A percentile compares a stretch with the other conserved stretches of the same genome.
Evolutionary conservation across 371 early-diverging fungal genomes (phyloP).

Genomic region (Coemansia sp.): DNA sequence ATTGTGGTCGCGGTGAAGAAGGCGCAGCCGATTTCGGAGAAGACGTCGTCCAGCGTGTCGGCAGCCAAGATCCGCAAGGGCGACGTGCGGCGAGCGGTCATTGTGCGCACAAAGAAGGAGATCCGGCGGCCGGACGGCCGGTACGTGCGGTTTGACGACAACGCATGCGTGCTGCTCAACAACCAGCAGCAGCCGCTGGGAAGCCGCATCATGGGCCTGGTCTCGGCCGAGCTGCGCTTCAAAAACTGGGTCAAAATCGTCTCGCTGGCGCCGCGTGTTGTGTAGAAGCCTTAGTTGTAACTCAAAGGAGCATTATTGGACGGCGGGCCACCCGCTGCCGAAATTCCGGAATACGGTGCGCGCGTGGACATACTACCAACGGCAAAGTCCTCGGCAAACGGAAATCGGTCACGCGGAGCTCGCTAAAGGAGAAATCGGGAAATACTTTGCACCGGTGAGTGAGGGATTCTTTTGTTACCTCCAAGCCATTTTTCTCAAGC

Average conservation of each 20-base stretch:
- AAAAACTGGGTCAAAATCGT: constrained; percentile 95
- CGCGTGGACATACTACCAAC: too few species aligned
- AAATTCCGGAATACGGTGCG: too few species aligned
- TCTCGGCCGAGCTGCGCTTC: constrained; percentile 85
- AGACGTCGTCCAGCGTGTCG: constrained; percentile 53
- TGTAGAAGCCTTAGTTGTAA: constrained; percentile 52
- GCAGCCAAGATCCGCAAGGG: constrained; percentile 89
- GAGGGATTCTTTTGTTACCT: too few species aligned
- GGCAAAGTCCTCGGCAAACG: too few species aligned
- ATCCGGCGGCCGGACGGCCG: constrained; percentile 90
- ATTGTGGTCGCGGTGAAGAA: constrained; percentile 95
- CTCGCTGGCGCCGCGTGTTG: constrained; percentile 89
- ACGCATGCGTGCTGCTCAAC: constrained; percentile 94
- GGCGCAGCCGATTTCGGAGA: constrained; percentile 78
- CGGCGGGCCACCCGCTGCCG: too few species aligned
- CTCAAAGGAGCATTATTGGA: too few species aligned
- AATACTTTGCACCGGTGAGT: too few species aligned
- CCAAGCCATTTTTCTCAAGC: neutral
- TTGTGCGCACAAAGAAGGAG: constrained; percentile 92
- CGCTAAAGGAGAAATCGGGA: too few species aligned
- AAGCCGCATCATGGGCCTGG: constrained; percentile 89
- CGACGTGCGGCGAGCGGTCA: constrained; percentile 89
- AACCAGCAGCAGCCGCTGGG: constrained; percentile 92
- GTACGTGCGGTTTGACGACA: constrained; percentile 94
- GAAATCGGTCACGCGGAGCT: too few species aligned